Evolutionary conservation across 1,139 yeast species (phyloP), one percentile per base, ranked within the genome.

Genomic region (Yamadazyma diospyri): DNA sequence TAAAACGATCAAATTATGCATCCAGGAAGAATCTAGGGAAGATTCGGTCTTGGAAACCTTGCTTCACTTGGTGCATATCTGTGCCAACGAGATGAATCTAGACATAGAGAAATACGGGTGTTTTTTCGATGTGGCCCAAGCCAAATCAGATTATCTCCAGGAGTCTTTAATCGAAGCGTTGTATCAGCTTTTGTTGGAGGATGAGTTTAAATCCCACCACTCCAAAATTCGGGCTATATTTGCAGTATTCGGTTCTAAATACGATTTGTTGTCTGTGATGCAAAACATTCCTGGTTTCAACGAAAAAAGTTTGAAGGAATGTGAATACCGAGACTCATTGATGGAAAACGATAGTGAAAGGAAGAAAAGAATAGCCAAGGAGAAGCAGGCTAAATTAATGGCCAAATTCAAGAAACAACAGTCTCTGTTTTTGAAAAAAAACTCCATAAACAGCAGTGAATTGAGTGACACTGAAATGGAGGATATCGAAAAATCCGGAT

Each of bases 391-490:
- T 6, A 83, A 78, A 47, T 69, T 89, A 28, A 57, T 89, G 72
- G 87, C 80, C 2, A 87, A 82, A 43, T 78, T 92, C 57, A 79
- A 79, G 39, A 77, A 76, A 44, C 95, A 87, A 47, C 97, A 88
- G 50, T 61, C 72, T 11, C 71, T 68, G 57, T 89, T 89, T 55
- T 73, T 81, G 34, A 72, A 74, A 40, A 72, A 75, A 11, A 58
- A 63, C 30, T 63, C 59, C 2, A 45, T 16, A 44, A 39, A n/a
- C 9, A 17, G 25, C 2, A 23, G 24, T 7, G 64, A 59, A 21
- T 29, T 47, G 27, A 54, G 58, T 30, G 72, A 64, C 24, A 51
- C 53, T 6, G 73, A 66, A 26, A 64, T 65, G 59, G 69, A 61
- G 34, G 55, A 59, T 16, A 32, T 41, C 16, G 58, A 48, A 2